Percentiles rank a stretch among this genome's conserved stretches.
Evolutionary conservation across 225 moss, liverwort and hornwort species (phyloP).

Genomic region (Pseudisothecium myosuroides): DNA sequence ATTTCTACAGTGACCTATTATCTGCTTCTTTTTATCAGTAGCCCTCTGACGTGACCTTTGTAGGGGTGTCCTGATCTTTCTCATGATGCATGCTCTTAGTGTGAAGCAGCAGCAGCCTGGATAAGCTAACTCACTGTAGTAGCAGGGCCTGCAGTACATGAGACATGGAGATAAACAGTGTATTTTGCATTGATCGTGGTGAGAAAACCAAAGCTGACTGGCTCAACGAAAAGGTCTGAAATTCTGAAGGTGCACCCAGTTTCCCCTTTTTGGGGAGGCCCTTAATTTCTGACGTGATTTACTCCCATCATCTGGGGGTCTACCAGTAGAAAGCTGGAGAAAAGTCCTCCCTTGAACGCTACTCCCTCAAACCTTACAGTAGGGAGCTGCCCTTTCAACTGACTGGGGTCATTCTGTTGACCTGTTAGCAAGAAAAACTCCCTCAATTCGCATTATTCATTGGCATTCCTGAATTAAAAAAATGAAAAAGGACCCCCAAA

Average conservation of each 20-base stretch:
- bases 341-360: background rate
- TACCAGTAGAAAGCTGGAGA: background rate
- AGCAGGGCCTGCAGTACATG: background rate
- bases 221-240: background rate
- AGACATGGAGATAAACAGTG: background rate
- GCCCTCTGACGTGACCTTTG: background rate
- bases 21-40: background rate
- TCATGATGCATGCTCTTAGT: background rate
- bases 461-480: background rate
- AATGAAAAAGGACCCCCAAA: rapidly evolving
- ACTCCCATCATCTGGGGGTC: background rate
- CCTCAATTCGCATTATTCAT: background rate
- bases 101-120: background rate
- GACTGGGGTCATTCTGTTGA: background rate
- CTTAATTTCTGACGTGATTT: background rate
- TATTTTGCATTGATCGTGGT: background rate
- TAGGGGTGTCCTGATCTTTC: background rate
- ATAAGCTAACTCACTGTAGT: background rate
- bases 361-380: background rate
- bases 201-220: background rate
- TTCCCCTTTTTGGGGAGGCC: background rate
- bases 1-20: background rate
- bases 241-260: background rate
- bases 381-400: background rate
- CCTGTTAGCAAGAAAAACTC: background rate